phyloP scores from a whole-genome alignment of 192 early-diverging fungal genomes.

The Allomyces javanicus region DNA sequence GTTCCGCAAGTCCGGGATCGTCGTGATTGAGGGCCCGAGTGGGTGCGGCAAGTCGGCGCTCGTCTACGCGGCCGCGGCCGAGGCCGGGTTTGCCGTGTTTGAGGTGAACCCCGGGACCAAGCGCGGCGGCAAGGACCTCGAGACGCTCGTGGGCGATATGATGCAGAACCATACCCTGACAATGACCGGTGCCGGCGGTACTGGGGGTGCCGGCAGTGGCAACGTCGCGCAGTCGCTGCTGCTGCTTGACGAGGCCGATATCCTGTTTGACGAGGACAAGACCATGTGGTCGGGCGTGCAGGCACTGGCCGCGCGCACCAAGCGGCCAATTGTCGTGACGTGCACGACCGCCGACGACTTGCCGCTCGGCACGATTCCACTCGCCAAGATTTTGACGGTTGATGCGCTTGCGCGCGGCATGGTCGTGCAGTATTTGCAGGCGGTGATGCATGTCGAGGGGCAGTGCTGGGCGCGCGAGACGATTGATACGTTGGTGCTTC shows the following conservation, averaged over 20 bases:
- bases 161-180: slow-evolving; percentile 53
- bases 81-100: slow-evolving; percentile 51
- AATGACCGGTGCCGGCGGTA: slow-evolving; percentile 5
- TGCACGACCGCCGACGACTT: slow-evolving; percentile 18
- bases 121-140: slow-evolving; percentile 50
- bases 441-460: no score
- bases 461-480: no score
- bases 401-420: no score
- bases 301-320: slow-evolving; percentile 44
- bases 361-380: no score
- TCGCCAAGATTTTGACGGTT: no score
- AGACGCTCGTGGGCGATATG: slow-evolving; percentile 40
- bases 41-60: slow-evolving; percentile 55
- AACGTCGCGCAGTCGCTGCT: slow-evolving; percentile 36
- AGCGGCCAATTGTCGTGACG: slow-evolving; percentile 63
- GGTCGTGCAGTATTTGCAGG: no score
- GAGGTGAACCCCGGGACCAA: slow-evolving; percentile 49
- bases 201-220: not conserved
- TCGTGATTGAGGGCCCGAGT: slow-evolving; percentile 42
- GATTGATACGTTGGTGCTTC: no score
- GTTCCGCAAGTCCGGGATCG: slow-evolving; percentile 20
- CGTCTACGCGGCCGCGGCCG: slow-evolving; percentile 48
- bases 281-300: slow-evolving; percentile 55
- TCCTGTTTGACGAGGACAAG: slow-evolving; percentile 61
- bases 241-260: slow-evolving; percentile 66